These are phyloP conservation scores for Colletotrichum spinosum DNA, from an alignment of 2,329 filamentous ascomycete species.

Conservation along the genomic window DNA sequence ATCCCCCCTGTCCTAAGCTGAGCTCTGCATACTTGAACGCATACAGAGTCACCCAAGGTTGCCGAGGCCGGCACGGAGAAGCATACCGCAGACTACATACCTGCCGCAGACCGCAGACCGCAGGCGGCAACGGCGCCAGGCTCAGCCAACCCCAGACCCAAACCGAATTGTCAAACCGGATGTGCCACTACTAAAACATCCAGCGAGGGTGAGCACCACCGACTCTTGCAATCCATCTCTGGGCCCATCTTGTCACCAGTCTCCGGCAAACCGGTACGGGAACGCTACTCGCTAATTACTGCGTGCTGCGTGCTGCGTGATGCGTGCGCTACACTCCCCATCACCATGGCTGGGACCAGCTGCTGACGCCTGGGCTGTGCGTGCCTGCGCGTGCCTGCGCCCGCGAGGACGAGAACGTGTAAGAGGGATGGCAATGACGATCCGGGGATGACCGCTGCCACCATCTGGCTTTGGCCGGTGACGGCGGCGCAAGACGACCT, in stretches of 20 bases:
- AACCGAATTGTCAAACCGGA: conserved; percentile 18
- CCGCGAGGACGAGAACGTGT: conserved; percentile 16
- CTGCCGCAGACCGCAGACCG: background rate
- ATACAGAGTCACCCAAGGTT: conserved; percentile 21
- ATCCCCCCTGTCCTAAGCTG: conserved; percentile 8
- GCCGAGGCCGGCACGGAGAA: conserved; percentile 31
- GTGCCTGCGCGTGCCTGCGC: conserved; percentile 24
- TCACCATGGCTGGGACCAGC: conserved; percentile 28
- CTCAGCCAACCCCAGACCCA: conserved; percentile 11
- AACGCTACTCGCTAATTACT: too few species aligned
- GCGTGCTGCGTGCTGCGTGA: too few species aligned
- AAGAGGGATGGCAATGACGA: conserved; percentile 19
- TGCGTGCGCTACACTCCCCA: conserved; percentile 1
- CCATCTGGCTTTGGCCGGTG: conserved; percentile 35
- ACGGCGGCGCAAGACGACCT: conserved; percentile 15
- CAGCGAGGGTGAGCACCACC: background rate
- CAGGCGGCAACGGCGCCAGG: conserved; percentile 35
- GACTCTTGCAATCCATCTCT: background rate
- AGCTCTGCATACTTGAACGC: conserved; percentile 34
- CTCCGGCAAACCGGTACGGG: conserved; percentile 10
- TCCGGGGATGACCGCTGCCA: conserved; percentile 34
- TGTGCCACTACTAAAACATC: conserved; percentile 1
- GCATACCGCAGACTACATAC: background rate
- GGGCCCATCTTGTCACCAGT: conserved; percentile 16
- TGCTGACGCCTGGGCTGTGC: conserved; percentile 33